These are phyloP conservation scores for Cladosporium sp. DNA, from an alignment of 2,329 filamentous ascomycete genomes.

Conservation along the genomic window DNA sequence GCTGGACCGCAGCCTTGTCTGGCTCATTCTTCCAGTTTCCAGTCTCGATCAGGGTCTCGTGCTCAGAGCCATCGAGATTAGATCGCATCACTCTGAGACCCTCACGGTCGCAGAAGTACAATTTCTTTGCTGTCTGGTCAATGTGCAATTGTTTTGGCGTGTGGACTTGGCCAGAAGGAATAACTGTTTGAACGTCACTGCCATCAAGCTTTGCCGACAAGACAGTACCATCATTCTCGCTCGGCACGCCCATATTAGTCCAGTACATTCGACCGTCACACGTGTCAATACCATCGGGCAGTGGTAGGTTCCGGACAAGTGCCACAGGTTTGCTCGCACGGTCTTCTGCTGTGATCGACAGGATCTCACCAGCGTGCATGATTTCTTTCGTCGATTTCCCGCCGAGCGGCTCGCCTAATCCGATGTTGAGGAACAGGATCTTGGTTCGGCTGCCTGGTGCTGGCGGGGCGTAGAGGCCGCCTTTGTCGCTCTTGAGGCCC, in stretches of 20 bases:
- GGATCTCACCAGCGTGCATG: conserved; percentile 23
- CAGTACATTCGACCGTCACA: conserved; percentile 34
- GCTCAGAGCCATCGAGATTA: conserved; percentile 38
- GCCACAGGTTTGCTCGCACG: conserved; percentile 10
- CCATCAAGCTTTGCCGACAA: conserved; percentile 49
- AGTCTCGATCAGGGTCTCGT: conserved; percentile 43
- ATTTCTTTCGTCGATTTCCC: conserved; percentile 6
- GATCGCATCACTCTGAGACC: conserved; percentile 41
- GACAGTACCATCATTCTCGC: conserved; percentile 22
- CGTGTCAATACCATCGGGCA: conserved; percentile 38
- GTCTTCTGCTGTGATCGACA: conserved; percentile 23
- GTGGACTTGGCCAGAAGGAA: conserved; percentile 48
- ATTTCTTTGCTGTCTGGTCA: conserved; percentile 30
- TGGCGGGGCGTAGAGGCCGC: conserved; percentile 21
- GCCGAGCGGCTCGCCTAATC: not conserved
- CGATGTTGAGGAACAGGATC: conserved; percentile 25
- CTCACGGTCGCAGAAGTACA: conserved; percentile 49
- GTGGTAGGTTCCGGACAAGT: conserved; percentile 19
- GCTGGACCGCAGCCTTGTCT: conserved; percentile 33
- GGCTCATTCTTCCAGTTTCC: conserved; percentile 40
- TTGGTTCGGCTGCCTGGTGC: conserved; percentile 17
- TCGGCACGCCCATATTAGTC: conserved; percentile 31
- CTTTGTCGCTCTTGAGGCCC: conserved; percentile 37
- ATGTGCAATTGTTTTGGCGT: conserved; percentile 50
- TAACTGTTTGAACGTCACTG: conserved; percentile 44